Evolutionary conservation across 257 asterid species (phyloP).

Genomic region (Plectranthus barbatus): DNA sequence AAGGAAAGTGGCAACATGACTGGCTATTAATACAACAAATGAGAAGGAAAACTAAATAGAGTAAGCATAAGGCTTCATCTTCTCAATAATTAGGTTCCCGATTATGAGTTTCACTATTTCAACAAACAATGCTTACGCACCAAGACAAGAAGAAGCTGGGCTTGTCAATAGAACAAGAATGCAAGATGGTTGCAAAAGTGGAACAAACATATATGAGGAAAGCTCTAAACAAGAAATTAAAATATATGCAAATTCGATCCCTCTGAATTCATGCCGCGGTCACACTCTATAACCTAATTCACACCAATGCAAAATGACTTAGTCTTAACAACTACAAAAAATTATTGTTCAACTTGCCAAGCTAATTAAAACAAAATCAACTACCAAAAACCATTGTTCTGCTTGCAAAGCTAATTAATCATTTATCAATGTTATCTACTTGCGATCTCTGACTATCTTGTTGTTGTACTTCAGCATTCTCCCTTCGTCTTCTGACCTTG

Average conservation of each 20-base stretch:
- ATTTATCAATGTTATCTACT: too few relatives aligned
- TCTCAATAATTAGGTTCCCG: not conserved
- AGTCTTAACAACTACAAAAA: too few relatives aligned
- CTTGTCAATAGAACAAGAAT: not conserved
- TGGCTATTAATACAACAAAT: conserved; percentile 1
- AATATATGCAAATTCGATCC: conserved; percentile 1
- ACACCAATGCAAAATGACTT: too few relatives aligned
- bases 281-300: not conserved
- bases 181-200: not conserved
- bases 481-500: too few relatives aligned
- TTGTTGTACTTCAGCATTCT: too few relatives aligned
- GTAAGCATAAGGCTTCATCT: not conserved
- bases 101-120: not conserved
- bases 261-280: not conserved
- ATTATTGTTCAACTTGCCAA: too few relatives aligned
- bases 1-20: not conserved
- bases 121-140: not conserved
- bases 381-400: too few relatives aligned
- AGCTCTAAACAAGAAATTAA: conserved; percentile 5
- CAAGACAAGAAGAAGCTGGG: not conserved
- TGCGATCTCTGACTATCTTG: too few relatives aligned
- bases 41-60: not conserved
- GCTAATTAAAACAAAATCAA: too few relatives aligned
- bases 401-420: too few relatives aligned
- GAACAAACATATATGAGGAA: not conserved